Evolutionary conservation across 805 yeast genomes (phyloP).

Genomic region (Lachancea mirantina): DNA sequence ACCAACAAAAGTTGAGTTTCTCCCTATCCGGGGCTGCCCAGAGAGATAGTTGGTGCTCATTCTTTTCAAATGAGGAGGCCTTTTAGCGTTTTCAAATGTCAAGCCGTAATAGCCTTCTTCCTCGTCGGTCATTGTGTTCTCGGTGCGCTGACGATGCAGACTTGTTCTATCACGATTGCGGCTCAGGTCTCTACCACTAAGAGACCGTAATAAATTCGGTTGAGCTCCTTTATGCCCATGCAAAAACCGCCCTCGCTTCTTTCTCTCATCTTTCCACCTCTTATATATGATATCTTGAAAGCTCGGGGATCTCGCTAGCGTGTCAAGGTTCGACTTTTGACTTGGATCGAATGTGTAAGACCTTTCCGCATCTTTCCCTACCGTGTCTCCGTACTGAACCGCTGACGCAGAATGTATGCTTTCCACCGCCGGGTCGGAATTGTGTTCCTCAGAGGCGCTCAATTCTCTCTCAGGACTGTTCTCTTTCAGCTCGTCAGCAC

Average conservation of each 20-base stretch:
- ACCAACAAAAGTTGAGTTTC: conserved; percentile 86
- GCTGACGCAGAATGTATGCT: conserved; percentile 32
- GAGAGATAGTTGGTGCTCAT: conserved; percentile 68
- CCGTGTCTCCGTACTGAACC: conserved; percentile 32
- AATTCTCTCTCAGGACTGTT: not conserved
- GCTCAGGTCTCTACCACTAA: too few species aligned
- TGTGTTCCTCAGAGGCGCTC: not conserved
- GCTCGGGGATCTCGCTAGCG: conserved; percentile 38
- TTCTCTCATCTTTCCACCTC: conserved; percentile 28
- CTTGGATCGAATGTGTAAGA: conserved; percentile 43
- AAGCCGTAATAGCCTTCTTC: conserved; percentile 32
- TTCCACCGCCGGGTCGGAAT: conserved; percentile 9
- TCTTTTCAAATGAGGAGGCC: conserved; percentile 19
- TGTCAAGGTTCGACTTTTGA: conserved; percentile 16
- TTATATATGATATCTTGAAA: conserved; percentile 38
- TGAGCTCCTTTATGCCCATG: too few species aligned
- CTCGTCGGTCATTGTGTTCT: not conserved
- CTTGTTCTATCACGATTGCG: not conserved
- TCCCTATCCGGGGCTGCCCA: conserved; percentile 85
- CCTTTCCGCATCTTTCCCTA: conserved; percentile 36
- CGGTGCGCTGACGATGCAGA: not conserved
- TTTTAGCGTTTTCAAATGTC: conserved; percentile 17
- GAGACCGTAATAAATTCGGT: too few species aligned
- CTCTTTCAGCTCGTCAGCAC: conserved; percentile 7
- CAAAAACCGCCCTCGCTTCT: conserved; percentile 17